phyloP scores from a whole-genome alignment of 805 yeast species.

The Isabelozyma gotoi region DNA sequence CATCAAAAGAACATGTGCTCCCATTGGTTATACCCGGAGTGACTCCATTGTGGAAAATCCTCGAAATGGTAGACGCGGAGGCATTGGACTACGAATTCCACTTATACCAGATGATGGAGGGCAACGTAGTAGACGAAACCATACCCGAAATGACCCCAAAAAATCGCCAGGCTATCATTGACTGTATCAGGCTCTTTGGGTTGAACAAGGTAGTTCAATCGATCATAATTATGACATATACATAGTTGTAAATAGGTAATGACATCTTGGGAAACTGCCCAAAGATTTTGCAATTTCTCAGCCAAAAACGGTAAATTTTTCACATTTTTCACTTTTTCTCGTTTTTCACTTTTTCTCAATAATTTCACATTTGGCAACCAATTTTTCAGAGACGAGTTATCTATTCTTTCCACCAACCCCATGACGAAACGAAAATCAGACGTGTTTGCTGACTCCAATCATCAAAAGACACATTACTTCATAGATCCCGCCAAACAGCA shows the following conservation, averaged over 20 bases:
- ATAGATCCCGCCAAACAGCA: conserved; percentile 11
- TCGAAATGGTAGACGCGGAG: conserved; percentile 31
- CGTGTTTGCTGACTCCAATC: conserved; percentile 12
- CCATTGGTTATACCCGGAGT: conserved; percentile 54
- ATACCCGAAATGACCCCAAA: conserved; percentile 20
- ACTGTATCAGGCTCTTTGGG: conserved; percentile 46
- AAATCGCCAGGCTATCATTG: conserved; percentile 30
- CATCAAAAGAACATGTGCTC: conserved; percentile 9
- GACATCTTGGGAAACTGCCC: neutral
- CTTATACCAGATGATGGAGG: conserved; percentile 12
- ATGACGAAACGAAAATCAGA: neutral
- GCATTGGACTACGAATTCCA: conserved; percentile 14
- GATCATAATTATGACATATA: conserved; percentile 11
- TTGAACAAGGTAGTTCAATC: conserved; percentile 29
- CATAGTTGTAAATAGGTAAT: neutral
- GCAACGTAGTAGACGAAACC: conserved; percentile 16
- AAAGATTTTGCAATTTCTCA: neutral
- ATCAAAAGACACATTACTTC: conserved; percentile 36
- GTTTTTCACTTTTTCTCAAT: neutral
- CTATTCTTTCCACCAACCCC: neutral
- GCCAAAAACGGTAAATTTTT: no score
- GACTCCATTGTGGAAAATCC: conserved; percentile 46
- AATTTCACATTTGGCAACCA: neutral
- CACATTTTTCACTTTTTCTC: neutral
- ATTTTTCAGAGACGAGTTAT: no score